Percentiles rank a stretch among this genome's conserved stretches.
Evolutionary conservation across 805 yeast genomes (phyloP).

Genomic region (Spathaspora girioi): DNA sequence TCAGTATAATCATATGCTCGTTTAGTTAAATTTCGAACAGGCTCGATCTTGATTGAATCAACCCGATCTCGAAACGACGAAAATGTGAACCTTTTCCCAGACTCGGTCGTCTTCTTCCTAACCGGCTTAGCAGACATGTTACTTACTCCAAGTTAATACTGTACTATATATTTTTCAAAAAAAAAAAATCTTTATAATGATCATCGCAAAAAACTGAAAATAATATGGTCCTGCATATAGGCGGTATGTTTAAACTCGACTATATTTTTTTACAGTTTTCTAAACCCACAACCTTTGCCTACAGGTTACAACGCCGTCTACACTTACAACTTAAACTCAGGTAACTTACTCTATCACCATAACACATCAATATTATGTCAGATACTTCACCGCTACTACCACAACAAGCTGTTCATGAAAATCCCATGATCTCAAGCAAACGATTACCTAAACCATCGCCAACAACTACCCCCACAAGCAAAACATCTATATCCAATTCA

Average conservation of each 20-base stretch:
- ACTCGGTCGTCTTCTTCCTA: slow-evolving; percentile 44
- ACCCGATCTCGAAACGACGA: slow-evolving; percentile 80
- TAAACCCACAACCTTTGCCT: too few relatives aligned
- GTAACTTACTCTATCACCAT: background rate
- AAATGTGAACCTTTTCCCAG: slow-evolving; percentile 56
- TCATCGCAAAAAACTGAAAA: background rate
- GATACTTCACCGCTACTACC: slow-evolving; percentile 13
- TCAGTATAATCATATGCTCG: slow-evolving; percentile 70
- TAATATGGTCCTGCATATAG: background rate
- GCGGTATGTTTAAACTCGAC: background rate
- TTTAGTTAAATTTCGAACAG: slow-evolving; percentile 49
- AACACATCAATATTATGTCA: background rate
- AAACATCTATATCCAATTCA: slow-evolving; percentile 27
- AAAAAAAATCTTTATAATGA: background rate
- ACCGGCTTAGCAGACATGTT: background rate
- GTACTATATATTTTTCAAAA: background rate
- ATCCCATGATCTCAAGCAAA: slow-evolving; percentile 8
- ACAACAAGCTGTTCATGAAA: slow-evolving; percentile 7
- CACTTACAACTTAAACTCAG: background rate
- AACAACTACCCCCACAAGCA: slow-evolving; percentile 9
- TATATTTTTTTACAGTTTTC: too few relatives aligned
- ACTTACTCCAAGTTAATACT: background rate
- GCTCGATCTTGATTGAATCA: slow-evolving; percentile 80
- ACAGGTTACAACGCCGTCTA: too few relatives aligned
- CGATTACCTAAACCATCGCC: too few relatives aligned